phyloP scores from a whole-genome alignment of 1,139 yeast species.

The Debaryomyces subglobosus region DNA sequence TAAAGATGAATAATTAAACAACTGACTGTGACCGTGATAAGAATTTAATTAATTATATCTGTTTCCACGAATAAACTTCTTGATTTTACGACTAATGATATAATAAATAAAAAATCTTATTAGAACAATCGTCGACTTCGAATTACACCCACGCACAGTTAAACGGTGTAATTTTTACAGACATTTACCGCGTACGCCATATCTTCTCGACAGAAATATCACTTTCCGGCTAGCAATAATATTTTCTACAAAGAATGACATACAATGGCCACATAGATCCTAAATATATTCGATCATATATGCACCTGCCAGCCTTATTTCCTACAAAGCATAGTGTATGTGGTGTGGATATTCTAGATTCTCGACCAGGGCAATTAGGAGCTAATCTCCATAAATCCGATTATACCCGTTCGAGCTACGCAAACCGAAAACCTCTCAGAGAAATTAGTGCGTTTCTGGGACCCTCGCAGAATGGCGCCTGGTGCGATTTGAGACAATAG shows the following conservation, averaged over 20 bases:
- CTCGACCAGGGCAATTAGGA: neutral
- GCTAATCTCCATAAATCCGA: neutral
- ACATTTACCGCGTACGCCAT: slow-evolving; percentile 5
- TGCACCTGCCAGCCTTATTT: neutral
- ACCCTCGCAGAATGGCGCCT: neutral
- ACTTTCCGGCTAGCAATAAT: neutral
- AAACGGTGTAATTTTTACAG: neutral
- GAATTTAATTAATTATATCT: neutral
- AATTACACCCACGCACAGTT: slow-evolving; percentile 6
- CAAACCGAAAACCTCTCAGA: neutral
- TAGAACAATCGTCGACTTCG: neutral
- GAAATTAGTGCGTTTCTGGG: neutral
- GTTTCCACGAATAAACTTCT: neutral
- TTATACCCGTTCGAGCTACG: neutral
- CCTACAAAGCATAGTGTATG: too few species aligned
- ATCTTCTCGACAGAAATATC: neutral
- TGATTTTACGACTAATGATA: neutral
- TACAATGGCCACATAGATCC: neutral
- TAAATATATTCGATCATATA: neutral
- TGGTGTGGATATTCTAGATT: neutral
- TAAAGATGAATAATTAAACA: neutral
- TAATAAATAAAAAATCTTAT: neutral
- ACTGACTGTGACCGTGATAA: neutral
- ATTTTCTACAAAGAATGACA: neutral
- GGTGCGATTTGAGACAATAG: neutral